Percentiles rank a stretch among this genome's conserved stretches.
Conservation (phyloP, 306 rosid species). For the Abrus precatorius region DNA sequence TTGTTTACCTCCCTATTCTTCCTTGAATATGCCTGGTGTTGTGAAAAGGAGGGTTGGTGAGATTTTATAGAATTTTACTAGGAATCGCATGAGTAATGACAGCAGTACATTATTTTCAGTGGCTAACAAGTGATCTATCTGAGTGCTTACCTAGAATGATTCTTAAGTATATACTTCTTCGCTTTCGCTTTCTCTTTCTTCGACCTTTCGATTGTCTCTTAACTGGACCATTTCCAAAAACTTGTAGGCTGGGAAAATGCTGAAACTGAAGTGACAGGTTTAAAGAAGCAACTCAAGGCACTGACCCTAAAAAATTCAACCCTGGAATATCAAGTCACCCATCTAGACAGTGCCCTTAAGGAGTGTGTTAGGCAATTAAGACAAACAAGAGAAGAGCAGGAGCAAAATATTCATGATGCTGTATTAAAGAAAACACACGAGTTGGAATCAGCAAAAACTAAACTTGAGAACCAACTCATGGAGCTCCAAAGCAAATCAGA, state of each 20-base stretch:
- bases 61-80: not conserved
- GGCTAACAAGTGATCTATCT: not conserved
- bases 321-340: constrained; percentile 69
- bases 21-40: not conserved
- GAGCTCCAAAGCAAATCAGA: constrained; percentile 64
- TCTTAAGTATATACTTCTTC: not conserved
- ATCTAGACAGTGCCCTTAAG: constrained; percentile 87
- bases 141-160: constrained; percentile 7
- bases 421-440: constrained; percentile 62
- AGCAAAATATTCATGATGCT: constrained; percentile 63
- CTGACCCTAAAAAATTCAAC: constrained; percentile 62
- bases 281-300: constrained; percentile 72
- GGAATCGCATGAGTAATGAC: not conserved
- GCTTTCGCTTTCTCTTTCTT: not conserved
- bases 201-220: constrained; percentile 9
- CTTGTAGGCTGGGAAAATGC: constrained; percentile 89
- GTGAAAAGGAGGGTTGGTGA: not conserved
- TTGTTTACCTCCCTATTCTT: not conserved
- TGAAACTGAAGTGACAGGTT: constrained; percentile 66
- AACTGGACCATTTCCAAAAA: constrained; percentile 1
- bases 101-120: not conserved
- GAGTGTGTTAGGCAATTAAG: constrained; percentile 87
- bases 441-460: constrained; percentile 65
- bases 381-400: constrained; percentile 80
- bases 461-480: constrained; percentile 69